Base-by-base conservation (phyloP, 495 filamentous ascomycete genomes). In the Aspergillus avenaceus region DNA sequence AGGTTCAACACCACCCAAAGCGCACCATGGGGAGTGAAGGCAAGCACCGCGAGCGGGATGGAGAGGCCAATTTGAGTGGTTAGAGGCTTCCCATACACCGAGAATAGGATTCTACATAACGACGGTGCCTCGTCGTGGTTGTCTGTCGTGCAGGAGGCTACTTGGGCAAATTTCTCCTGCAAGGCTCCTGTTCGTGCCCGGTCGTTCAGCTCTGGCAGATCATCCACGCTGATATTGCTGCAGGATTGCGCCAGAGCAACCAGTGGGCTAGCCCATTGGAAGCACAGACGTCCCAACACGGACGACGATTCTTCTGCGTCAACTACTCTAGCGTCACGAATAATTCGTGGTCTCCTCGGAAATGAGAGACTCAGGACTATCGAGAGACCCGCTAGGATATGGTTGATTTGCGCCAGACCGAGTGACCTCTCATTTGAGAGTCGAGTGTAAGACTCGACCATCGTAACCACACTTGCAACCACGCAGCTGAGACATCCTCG, bases 261-360 rank as follows among this genome's bases (percentile, higher is more conserved):
- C 0, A 86, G 29, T 4, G 55, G 50, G 3, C 48, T 53, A 8
- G 75, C 71, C 84, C 84, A 87, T 21, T 55, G 48, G 54, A 78
- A 87, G 16, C 70, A 84, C 58, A 77, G 82, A 26, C 76, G 75
- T 23, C 62, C 70, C 44, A 82, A 61, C 1, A 83, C 74, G 2
- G 81, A 81, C 21, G 58, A 71, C 2, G 82, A 82, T 42, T 70
- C 74, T 67, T 82, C 70, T 23, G 72, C 60, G 55, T 87, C 85
- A 8, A 88, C 77, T 21, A 60, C 55, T 27, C 73, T 62, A 16
- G 74, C 81, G 34, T 60, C 46, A n/a, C 75, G 54, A 47, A 71
- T 66, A 45, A 86, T 77, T 26, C 77, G 74, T 9, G 84, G 83
- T 21, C 83, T 66, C 34, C 85, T 72, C 16, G 83, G 47, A 12